phyloP scores from a whole-genome alignment of 2,329 filamentous ascomycete species.

The Macroventuria anomochaeta region DNA sequence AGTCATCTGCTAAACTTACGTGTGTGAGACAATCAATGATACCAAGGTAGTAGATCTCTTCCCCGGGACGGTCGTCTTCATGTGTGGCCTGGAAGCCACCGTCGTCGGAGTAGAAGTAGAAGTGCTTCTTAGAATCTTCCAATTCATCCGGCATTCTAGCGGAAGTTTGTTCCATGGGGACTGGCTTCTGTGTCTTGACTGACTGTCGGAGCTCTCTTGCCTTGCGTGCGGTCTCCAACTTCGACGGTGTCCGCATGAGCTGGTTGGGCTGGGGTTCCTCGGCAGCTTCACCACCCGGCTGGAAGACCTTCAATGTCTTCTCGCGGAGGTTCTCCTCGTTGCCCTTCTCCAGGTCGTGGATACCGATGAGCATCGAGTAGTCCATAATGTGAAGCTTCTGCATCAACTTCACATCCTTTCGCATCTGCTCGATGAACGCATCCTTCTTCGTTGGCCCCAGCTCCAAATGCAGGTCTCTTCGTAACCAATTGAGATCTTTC shows the following conservation, averaged over 20 bases:
- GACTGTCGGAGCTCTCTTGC: slow-evolving; percentile 89
- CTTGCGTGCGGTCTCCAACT: slow-evolving; percentile 88
- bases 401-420: slow-evolving; percentile 83
- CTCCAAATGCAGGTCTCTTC: slow-evolving; percentile 83
- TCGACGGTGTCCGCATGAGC: slow-evolving; percentile 88
- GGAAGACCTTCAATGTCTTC: slow-evolving; percentile 93
- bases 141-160: slow-evolving; percentile 92
- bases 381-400: slow-evolving; percentile 97
- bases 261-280: slow-evolving; percentile 63
- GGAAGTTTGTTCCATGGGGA: slow-evolving; percentile 85
- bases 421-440: slow-evolving; percentile 86
- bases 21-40: slow-evolving; percentile 98
- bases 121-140: slow-evolving; percentile 68
- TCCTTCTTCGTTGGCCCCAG: slow-evolving; percentile 88
- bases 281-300: slow-evolving; percentile 74
- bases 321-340: slow-evolving; percentile 92
- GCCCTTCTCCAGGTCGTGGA: slow-evolving; percentile 86
- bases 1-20: slow-evolving; percentile 63
- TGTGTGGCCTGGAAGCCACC: slow-evolving; percentile 93
- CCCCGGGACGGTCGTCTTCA: slow-evolving; percentile 81
- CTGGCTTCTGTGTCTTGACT: slow-evolving; percentile 88
- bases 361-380: slow-evolving; percentile 92
- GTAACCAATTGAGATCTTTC: slow-evolving; percentile 96
- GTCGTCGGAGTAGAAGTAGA: slow-evolving; percentile 92
- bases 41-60: slow-evolving; percentile 96